A percentile compares a stretch with the other conserved stretches of the same genome.
Evolutionary conservation across 2,329 filamentous ascomycete species (phyloP).

Genomic region (Leptographium lundbergii): DNA sequence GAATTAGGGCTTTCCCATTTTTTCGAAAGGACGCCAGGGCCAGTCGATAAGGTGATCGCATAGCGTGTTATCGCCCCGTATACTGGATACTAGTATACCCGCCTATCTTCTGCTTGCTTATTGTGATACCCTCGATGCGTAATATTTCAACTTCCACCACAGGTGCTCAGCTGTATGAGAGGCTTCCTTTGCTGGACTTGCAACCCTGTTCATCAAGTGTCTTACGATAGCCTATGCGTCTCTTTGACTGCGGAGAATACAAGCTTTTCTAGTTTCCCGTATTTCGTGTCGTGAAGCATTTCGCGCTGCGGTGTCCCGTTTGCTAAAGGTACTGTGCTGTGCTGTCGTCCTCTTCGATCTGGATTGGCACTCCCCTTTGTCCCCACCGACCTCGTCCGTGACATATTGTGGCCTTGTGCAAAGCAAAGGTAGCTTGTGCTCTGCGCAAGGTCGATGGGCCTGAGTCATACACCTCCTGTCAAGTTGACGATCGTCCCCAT

Average conservation of each 20-base stretch:
- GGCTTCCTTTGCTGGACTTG: too few species aligned
- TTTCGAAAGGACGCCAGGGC: neutral
- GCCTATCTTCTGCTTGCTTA: neutral
- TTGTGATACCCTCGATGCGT: neutral
- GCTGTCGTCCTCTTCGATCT: neutral
- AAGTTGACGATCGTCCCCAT: neutral
- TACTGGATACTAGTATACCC: neutral
- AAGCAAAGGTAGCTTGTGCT: neutral
- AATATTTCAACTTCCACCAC: too few species aligned
- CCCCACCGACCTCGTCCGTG: neutral
- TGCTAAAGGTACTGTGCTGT: neutral
- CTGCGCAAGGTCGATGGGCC: neutral
- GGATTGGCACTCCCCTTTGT: neutral
- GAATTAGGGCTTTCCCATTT: slow-evolving; percentile 12
- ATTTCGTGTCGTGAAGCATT: too few species aligned
- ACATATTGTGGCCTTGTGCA: neutral
- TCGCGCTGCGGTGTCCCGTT: neutral
- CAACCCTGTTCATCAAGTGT: too few species aligned
- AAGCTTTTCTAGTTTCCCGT: too few species aligned
- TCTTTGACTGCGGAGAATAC: too few species aligned
- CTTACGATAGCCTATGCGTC: too few species aligned
- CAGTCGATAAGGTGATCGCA: slow-evolving; percentile 4
- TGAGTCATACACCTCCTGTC: neutral
- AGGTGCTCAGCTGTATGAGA: too few species aligned
- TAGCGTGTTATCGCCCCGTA: neutral